Evolutionary conservation across 1,139 yeast species (phyloP).

Genomic region (Diutina siamensis): DNA sequence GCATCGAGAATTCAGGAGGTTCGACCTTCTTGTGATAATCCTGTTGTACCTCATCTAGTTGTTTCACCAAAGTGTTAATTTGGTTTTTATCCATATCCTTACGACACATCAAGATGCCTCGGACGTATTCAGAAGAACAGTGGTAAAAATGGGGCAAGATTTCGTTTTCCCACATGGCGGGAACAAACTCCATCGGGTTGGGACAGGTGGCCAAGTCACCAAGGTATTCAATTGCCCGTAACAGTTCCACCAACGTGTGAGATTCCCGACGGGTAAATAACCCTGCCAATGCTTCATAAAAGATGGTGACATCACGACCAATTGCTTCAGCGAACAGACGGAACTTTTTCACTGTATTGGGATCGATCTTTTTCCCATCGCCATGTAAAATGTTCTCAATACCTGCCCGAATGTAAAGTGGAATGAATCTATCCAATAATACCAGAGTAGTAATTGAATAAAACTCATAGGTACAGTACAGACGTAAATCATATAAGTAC

Average conservation of each 20-base stretch:
- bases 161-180: slow-evolving; percentile 46
- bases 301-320: slow-evolving; percentile 50
- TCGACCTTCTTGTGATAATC: slow-evolving; percentile 24
- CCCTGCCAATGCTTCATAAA: slow-evolving; percentile 51
- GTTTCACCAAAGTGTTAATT: slow-evolving; percentile 20
- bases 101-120: slow-evolving; percentile 34
- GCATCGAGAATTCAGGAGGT: slow-evolving; percentile 22
- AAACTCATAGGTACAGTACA: slow-evolving; percentile 35
- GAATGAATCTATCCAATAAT: slow-evolving; percentile 30
- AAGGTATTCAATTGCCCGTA: slow-evolving; percentile 53
- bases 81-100: slow-evolving; percentile 31
- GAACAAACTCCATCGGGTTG: slow-evolving; percentile 33
- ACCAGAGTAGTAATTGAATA: slow-evolving; percentile 34
- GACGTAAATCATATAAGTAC: slow-evolving; percentile 54
- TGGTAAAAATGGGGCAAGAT: slow-evolving; percentile 50
- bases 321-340: slow-evolving; percentile 31
- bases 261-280: slow-evolving; percentile 35
- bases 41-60: slow-evolving; percentile 21
- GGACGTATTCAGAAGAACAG: slow-evolving; percentile 58
- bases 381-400: slow-evolving; percentile 36
- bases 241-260: slow-evolving; percentile 42
- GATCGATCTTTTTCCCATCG: slow-evolving; percentile 45
- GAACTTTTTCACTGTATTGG: slow-evolving; percentile 36
- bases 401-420: slow-evolving; percentile 35
- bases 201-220: slow-evolving; percentile 55